Conservation (phyloP, 257 asterid genomes). For the Solanum stenotomum region DNA sequence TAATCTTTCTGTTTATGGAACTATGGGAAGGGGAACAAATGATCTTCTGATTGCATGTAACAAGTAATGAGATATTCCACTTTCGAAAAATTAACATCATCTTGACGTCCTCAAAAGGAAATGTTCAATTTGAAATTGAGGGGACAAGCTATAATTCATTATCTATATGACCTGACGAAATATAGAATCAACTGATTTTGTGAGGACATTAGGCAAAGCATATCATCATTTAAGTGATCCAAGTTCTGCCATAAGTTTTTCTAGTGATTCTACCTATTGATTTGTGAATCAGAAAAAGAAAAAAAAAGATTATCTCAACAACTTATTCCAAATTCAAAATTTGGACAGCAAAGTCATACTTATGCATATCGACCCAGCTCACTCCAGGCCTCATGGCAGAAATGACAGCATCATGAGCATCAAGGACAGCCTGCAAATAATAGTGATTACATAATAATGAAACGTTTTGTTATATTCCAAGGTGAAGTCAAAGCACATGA, state of each 20-base stretch:
- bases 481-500: background rate
- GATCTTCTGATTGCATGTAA: background rate
- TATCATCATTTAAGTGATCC: background rate
- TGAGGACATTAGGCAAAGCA: background rate
- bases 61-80: background rate
- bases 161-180: background rate
- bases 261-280: background rate
- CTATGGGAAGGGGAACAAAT: background rate
- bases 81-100: background rate
- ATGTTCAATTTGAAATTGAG: background rate
- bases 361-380: conserved; percentile 93
- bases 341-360: conserved; percentile 35
- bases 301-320: background rate
- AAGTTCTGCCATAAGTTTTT: background rate
- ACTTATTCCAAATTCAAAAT: background rate
- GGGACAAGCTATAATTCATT: background rate
- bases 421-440: conserved; percentile 81
- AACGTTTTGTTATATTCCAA: background rate
- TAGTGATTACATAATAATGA: background rate
- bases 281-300: background rate
- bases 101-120: background rate
- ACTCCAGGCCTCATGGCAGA: conserved; percentile 86
- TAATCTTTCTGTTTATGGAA: background rate
- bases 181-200: background rate
- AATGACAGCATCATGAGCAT: conserved; percentile 92